Evolutionary conservation across 495 filamentous ascomycete genomes (phyloP), one percentile per base, ranked within the genome.

Genomic region (Aspergillus heteromorphus): DNA sequence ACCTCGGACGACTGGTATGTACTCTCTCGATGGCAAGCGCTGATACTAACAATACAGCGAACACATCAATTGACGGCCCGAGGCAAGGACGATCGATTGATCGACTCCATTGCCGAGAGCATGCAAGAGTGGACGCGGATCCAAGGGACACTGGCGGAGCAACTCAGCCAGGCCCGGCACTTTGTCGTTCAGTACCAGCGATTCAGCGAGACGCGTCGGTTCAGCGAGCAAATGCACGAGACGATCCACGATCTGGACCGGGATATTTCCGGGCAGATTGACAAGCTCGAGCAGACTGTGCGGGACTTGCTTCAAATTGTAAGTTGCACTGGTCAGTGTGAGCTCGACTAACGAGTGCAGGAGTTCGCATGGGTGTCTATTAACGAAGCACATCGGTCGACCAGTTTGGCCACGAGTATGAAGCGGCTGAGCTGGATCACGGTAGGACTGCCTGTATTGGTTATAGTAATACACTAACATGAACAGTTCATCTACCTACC

Each of bases 371-470:
- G 61, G 61, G 58, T 57, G 20, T 61, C 60, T 10, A 62, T 62
- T 40, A 62, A 62, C 30, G 72, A 75, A 45, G 71, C 62, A 31
- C 56, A 58, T 49, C 49, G 53, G 25, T 65, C 62, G 43, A 65
- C 59, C 11, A 53, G 59, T 20, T 10, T 56, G 18, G 60, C 61
- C 13, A 45, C 60, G 8, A 71, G 68, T 47, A 64, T 71, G 62
- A 70, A 71, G 29, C 63, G 68, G 9, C 54, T 71, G 30, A 71
- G 61, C 27, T 71, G 68, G 67, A 71, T 71, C 27, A 70, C 65
- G 17, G 67, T 70, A 63, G 29, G 27, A 16, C 25, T 40, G 11
- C 20, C 16, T 27, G 10, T 2, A 2, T 1, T 13, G 42, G 20
- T 9, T 14, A 13, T n/a, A 14, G 10, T 45, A 21, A 20, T 11